Conservation (phyloP, 192 early-diverging fungal species). For the Coemansia sp. region DNA sequence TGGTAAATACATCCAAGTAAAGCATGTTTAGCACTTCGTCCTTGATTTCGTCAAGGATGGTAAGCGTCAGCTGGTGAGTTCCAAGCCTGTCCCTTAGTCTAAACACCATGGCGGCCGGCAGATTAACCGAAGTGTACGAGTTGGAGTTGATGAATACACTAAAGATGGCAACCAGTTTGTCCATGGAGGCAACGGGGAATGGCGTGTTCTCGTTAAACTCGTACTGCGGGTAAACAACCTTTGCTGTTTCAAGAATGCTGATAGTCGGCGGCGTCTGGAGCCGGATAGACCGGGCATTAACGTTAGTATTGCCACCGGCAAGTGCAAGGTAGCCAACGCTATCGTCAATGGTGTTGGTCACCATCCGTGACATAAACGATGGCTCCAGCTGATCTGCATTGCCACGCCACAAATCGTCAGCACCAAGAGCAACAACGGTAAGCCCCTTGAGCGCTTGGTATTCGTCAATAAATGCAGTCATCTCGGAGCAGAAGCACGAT, state of each 20-base stretch:
- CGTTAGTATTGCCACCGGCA: conserved; percentile 11
- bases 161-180: conserved; percentile 47
- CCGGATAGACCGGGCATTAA: conserved; percentile 14
- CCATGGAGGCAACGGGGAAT: conserved; percentile 45
- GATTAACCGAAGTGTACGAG: conserved; percentile 38
- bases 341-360: conserved; percentile 20
- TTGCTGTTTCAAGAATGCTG: conserved; percentile 42
- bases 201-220: conserved; percentile 28
- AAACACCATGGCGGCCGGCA: conserved; percentile 36
- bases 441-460: conserved; percentile 41
- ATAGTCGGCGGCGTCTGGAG: conserved; percentile 43
- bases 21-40: conserved; percentile 52
- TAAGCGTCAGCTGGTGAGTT: conserved; percentile 31
- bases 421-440: conserved; percentile 31
- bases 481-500: conserved; percentile 51
- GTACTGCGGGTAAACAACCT: conserved; percentile 32
- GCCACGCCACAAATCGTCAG: conserved; percentile 37
- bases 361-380: conserved; percentile 27
- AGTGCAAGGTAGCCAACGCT: conserved; percentile 25
- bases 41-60: conserved; percentile 49
- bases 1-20: conserved; percentile 45
- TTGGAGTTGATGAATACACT: conserved; percentile 49
- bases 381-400: conserved; percentile 29
- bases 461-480: conserved; percentile 48
- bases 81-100: conserved; percentile 36